Evolutionary conservation across 2,329 filamentous ascomycete genomes (phyloP).

Genomic region (Cryphonectria radicalis): DNA sequence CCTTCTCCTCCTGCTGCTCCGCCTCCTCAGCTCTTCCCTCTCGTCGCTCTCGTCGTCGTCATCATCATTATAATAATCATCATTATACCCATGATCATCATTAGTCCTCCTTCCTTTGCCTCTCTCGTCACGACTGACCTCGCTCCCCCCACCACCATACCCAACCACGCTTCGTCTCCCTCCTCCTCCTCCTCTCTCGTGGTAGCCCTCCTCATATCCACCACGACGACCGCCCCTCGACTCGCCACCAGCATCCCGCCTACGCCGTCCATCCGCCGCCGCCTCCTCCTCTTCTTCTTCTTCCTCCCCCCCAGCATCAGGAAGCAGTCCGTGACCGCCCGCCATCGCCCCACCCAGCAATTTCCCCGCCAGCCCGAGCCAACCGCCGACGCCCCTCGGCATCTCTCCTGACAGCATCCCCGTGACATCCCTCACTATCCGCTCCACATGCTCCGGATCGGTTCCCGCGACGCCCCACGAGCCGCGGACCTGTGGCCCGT

Average conservation of each 20-base stretch:
- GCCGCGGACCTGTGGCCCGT: slow-evolving; percentile 39
- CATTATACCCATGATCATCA: slow-evolving; percentile 25
- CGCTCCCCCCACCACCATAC: slow-evolving; percentile 26
- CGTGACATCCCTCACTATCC: slow-evolving; percentile 39
- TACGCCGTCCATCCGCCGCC: neutral
- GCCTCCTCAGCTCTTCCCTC: slow-evolving; percentile 31
- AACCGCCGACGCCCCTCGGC: slow-evolving; percentile 30
- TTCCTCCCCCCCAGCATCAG: slow-evolving; percentile 4
- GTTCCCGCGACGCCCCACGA: slow-evolving; percentile 52
- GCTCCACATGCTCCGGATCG: slow-evolving; percentile 47
- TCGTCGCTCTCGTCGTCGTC: slow-evolving; percentile 28
- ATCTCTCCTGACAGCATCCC: slow-evolving; percentile 37
- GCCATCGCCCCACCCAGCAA: slow-evolving; percentile 34
- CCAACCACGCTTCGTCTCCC: slow-evolving; percentile 14
- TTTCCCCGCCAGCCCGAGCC: slow-evolving; percentile 37
- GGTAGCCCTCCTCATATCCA: too few species aligned
- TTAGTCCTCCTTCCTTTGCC: slow-evolving; percentile 21
- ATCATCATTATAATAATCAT: slow-evolving; percentile 25
- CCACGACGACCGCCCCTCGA: neutral
- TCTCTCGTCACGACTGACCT: slow-evolving; percentile 29
- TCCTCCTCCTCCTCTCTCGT: neutral
- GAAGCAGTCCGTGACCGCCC: slow-evolving; percentile 32
- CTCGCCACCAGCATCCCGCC: slow-evolving; percentile 11
- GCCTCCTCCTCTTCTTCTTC: neutral
- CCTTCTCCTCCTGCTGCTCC: slow-evolving; percentile 30